Conservation (phyloP, 202 grass and related monocot genomes). For the Setaria viridis region DNA sequence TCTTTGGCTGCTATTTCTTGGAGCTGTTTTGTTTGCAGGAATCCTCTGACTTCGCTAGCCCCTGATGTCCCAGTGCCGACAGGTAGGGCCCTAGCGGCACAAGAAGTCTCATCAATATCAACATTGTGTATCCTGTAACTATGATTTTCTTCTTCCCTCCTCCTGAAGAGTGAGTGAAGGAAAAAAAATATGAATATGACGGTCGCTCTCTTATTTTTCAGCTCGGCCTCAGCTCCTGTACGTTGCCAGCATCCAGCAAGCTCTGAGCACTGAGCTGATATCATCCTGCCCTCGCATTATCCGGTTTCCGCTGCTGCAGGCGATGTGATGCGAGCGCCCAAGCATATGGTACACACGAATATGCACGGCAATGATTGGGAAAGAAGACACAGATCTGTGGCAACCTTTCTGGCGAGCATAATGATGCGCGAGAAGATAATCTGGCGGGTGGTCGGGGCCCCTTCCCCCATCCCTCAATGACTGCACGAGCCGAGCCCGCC, state of each 20-base stretch:
- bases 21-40: constrained; percentile 66
- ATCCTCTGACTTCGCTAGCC: constrained; percentile 54
- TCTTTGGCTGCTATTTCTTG: constrained; percentile 65
- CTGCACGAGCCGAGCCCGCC: constrained; percentile 36
- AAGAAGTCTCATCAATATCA: constrained; percentile 40
- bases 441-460: constrained; percentile 61
- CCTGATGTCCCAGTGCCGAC: constrained; percentile 41
- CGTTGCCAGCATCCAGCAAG: constrained; percentile 35
- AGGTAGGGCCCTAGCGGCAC: constrained; percentile 48
- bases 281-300: constrained; percentile 30
- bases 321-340: background rate
- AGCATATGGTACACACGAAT: constrained; percentile 53
- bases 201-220: constrained; percentile 21
- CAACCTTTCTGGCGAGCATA: constrained; percentile 75
- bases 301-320: constrained; percentile 33
- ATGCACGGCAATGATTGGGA: constrained; percentile 67
- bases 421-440: constrained; percentile 71
- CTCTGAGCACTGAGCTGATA: constrained; percentile 38
- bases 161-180: background rate
- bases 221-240: constrained; percentile 17
- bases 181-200: background rate
- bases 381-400: constrained; percentile 68
- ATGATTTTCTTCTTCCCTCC: background rate
- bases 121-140: background rate
- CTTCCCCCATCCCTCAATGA: constrained; percentile 46